phyloP scores from a whole-genome alignment of 306 rosid genomes.

The Casuarina equisetifolia region DNA sequence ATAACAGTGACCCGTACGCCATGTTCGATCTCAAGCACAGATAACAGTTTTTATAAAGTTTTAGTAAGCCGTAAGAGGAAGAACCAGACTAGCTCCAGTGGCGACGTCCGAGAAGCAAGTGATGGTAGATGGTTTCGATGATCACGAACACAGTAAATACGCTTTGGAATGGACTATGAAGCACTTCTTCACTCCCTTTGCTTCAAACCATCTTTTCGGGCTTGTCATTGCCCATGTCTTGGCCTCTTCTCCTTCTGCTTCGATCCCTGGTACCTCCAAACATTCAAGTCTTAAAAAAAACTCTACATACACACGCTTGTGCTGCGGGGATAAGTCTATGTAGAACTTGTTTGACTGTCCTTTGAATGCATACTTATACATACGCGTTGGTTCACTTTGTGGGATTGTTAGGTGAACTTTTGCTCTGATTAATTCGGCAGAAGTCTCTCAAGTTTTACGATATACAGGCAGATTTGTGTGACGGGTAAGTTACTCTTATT shows the following conservation, averaged over 20 bases:
- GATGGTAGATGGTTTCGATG: constrained; percentile 69
- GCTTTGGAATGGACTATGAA: constrained; percentile 69
- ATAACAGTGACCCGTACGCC: no score
- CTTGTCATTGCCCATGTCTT: constrained; percentile 63
- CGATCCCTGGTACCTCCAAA: constrained; percentile 54
- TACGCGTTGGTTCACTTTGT: no score
- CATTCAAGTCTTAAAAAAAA: no score
- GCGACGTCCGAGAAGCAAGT: constrained; percentile 50
- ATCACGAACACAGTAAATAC: constrained; percentile 52
- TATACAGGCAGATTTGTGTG: constrained; percentile 39
- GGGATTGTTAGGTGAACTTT: not conserved
- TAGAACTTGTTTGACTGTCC: no score
- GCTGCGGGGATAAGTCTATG: no score
- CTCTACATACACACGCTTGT: no score
- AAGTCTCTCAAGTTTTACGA: constrained; percentile 53
- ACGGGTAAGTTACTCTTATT: no score
- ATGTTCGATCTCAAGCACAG: no score
- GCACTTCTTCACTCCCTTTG: constrained; percentile 39
- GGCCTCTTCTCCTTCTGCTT: constrained; percentile 40
- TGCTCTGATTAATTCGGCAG: constrained; percentile 19
- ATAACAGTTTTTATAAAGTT: no score
- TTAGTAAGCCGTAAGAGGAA: no score
- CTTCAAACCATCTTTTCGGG: constrained; percentile 34
- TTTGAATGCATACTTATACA: not conserved
- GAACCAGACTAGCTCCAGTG: not conserved